Conservation (phyloP, 768 basidiomycete genomes). For the Stropharia rugosoannulata region DNA sequence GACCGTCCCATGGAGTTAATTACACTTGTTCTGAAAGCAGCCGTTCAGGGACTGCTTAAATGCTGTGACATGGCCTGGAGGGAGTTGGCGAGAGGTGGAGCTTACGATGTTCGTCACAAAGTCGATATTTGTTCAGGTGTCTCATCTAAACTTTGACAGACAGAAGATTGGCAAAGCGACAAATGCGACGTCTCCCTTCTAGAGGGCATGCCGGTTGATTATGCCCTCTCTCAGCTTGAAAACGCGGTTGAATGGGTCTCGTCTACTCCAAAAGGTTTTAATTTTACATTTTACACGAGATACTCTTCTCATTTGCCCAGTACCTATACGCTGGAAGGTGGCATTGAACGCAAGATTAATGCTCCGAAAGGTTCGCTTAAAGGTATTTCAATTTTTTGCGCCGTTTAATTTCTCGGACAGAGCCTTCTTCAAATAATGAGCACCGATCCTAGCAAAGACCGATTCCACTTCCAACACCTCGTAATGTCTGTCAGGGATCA, state of each 20-base stretch:
- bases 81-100: conserved; percentile 72
- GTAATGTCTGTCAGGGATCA: conserved; percentile 38
- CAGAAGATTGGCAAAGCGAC: conserved; percentile 89
- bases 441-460: conserved; percentile 35
- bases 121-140: conserved; percentile 5
- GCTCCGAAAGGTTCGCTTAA: conserved; percentile 52
- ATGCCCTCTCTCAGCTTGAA: conserved; percentile 55
- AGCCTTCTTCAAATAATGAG: conserved; percentile 50
- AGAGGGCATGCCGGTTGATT: conserved; percentile 57
- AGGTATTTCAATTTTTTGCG: not conserved
- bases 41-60: conserved; percentile 70
- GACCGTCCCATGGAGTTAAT: conserved; percentile 61
- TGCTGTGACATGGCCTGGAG: conserved; percentile 82
- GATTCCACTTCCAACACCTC: conserved; percentile 34
- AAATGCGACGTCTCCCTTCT: conserved; percentile 80
- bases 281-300: not conserved
- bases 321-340: conserved; percentile 45
- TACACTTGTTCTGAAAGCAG: conserved; percentile 66
- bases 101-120: conserved; percentile 67
- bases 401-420: conserved; percentile 25
- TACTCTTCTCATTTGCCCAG: conserved; percentile 25
- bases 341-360: conserved; percentile 51
- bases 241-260: conserved; percentile 63
- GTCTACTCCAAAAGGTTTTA: conserved; percentile 39
- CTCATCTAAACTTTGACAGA: conserved; percentile 38